A percentile compares a stretch with the other conserved stretches of the same genome.
Conservation (phyloP, 257 asterid genomes). For the Penstemon eatonii region DNA sequence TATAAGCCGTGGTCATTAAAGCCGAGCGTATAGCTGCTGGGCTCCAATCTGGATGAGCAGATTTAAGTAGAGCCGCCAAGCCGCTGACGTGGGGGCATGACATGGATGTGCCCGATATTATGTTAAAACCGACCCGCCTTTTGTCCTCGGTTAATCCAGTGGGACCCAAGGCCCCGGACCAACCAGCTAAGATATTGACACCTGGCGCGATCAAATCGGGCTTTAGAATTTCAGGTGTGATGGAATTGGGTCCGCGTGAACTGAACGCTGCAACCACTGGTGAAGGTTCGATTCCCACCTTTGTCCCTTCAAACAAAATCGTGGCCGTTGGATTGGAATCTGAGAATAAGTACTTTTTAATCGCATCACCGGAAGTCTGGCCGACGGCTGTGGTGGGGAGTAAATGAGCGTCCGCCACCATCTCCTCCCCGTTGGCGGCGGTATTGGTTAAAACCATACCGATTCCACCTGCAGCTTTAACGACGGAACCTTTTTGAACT, state of each 20-base stretch:
- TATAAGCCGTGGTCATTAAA: constrained; percentile 67
- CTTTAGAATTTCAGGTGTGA: constrained; percentile 31
- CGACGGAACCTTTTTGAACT: constrained; percentile 38
- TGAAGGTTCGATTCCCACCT: constrained; percentile 35
- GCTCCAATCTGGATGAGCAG: constrained; percentile 32
- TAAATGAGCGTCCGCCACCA: constrained; percentile 43
- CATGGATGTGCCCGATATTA: constrained; percentile 40
- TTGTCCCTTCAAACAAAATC: constrained; percentile 33
- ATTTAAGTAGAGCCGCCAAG: constrained; percentile 34
- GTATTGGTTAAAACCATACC: constrained; percentile 40
- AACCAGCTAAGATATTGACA: constrained; percentile 39
- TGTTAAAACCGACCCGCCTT: constrained; percentile 35
- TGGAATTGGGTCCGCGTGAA: constrained; percentile 35
- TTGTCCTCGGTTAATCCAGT: constrained; percentile 31
- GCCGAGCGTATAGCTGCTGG: constrained; percentile 61
- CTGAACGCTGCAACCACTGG: constrained; percentile 43
- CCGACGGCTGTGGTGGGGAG: constrained; percentile 38
- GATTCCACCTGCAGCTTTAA: constrained; percentile 33
- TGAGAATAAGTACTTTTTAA: constrained; percentile 24
- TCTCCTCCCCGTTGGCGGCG: constrained; percentile 38
- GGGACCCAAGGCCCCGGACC: constrained; percentile 37
- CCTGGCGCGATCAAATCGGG: constrained; percentile 40
- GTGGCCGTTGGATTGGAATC: constrained; percentile 36
- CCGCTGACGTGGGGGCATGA: constrained; percentile 43
- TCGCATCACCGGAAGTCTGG: constrained; percentile 19